Conservation (phyloP, 768 basidiomycete species). For the Cantharellus anzutake region DNA sequence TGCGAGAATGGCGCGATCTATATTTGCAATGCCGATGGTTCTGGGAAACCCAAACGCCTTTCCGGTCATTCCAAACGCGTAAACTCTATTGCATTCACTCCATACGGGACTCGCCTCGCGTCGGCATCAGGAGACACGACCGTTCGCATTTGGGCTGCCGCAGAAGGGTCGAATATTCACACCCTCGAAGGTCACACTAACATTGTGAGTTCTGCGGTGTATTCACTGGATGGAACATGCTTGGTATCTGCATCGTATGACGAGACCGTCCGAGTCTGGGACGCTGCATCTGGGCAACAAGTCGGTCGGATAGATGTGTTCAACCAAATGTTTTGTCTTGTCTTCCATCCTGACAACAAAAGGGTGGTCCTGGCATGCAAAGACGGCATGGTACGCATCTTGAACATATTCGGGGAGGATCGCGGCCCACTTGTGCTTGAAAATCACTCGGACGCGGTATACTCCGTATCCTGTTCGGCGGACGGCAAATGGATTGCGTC, state of each 20-base stretch:
- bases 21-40: no score
- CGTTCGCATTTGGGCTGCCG: slow-evolving; percentile 1
- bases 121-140: slow-evolving; percentile 4
- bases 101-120: not conserved
- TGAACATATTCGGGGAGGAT: not conserved
- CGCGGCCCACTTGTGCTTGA: not conserved
- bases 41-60: no score
- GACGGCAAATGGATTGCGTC: no score
- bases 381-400: no score
- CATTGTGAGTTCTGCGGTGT: slow-evolving; percentile 1
- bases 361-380: no score
- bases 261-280: slow-evolving; percentile 2
- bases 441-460: not conserved
- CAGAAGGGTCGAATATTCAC: not conserved
- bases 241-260: slow-evolving; percentile 5
- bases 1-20: no score
- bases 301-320: not conserved
- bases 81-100: slow-evolving; percentile 1
- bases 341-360: no score
- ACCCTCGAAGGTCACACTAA: not conserved
- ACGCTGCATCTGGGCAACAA: not conserved
- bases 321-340: no score
- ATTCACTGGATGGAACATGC: slow-evolving; percentile 2
- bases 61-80: slow-evolving; percentile 1
- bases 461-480: not conserved